Percentiles rank a stretch among this genome's conserved stretches.
Evolutionary conservation across 176 grass and related monocot species (phyloP).

Genomic region (Aegilops speltoides): DNA sequence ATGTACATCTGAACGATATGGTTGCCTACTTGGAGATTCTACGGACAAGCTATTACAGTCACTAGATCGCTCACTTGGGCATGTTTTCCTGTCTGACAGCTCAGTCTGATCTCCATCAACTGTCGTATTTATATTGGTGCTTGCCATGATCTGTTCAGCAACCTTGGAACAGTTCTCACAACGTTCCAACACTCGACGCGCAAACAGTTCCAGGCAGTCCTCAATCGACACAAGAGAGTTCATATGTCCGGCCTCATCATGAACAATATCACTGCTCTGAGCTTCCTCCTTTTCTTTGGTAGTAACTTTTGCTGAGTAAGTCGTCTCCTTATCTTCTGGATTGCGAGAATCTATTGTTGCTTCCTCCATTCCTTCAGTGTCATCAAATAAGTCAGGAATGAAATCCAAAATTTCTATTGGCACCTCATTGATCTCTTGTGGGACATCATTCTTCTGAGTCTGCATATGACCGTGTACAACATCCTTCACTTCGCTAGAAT

Average conservation of each 20-base stretch:
- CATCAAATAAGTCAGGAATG: conserved; percentile 35
- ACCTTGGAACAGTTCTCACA: conserved; percentile 40
- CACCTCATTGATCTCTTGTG: not conserved
- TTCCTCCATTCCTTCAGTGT: not conserved
- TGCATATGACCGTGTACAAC: conserved; percentile 27
- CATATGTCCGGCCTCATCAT: not conserved
- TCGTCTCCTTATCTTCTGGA: conserved; percentile 6
- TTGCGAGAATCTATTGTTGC: not conserved
- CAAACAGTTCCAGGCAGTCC: conserved; percentile 6
- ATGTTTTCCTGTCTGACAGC: conserved; percentile 24
- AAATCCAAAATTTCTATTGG: conserved; percentile 21
- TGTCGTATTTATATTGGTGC: not conserved
- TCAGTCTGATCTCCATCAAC: not conserved
- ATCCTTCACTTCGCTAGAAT: conserved; percentile 43
- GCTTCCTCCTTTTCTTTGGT: conserved; percentile 8
- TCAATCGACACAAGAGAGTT: conserved; percentile 28
- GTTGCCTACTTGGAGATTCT: conserved; percentile 21
- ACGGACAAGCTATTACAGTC: conserved; percentile 5
- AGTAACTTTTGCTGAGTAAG: not conserved
- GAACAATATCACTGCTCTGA: not conserved
- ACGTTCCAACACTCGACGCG: fast-evolving
- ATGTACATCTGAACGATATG: conserved; percentile 13
- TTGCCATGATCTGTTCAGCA: not conserved
- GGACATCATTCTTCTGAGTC: conserved; percentile 12
- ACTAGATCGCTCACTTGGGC: conserved; percentile 14